Conservation (phyloP, 139 green algal genomes). For the Tetratostichococcus sp. region DNA sequence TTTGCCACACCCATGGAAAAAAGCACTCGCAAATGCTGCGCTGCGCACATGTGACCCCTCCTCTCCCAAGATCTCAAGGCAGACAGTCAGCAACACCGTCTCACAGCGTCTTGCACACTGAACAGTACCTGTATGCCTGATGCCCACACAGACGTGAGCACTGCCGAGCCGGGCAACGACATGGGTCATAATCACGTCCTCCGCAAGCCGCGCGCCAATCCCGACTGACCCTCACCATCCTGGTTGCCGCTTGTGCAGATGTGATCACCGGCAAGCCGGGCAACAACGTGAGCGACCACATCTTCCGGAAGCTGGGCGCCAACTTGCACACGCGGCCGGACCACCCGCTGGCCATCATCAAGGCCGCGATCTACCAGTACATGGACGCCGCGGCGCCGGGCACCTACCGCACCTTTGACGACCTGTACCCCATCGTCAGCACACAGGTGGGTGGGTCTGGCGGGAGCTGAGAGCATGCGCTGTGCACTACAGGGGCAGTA, state of each 20-base stretch:
- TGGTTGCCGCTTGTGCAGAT: slow-evolving; percentile 39
- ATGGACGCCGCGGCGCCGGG: slow-evolving; percentile 68
- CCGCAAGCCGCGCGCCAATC: background rate
- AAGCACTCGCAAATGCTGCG: too few species aligned
- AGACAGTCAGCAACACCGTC: too few species aligned
- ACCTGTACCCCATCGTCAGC: slow-evolving; percentile 85
- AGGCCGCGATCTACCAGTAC: slow-evolving; percentile 92
- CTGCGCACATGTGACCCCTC: background rate
- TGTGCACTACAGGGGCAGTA: too few species aligned
- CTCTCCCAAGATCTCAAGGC: too few species aligned
- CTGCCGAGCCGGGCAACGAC: too few species aligned
- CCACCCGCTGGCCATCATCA: slow-evolving; percentile 96
- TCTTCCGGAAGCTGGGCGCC: slow-evolving; percentile 90
- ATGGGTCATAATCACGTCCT: background rate
- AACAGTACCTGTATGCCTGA: too few species aligned
- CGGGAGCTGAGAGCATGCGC: too few species aligned
- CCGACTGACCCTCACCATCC: background rate
- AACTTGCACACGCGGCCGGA: slow-evolving; percentile 79
- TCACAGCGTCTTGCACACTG: too few species aligned
- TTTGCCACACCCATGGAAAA: background rate
- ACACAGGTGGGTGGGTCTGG: slow-evolving; percentile 21
- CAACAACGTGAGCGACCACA: slow-evolving; percentile 97
- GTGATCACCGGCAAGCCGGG: slow-evolving; percentile 73
- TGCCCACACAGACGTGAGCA: too few species aligned
- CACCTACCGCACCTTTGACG: slow-evolving; percentile 86